A percentile compares a stretch with the other conserved stretches of the same genome.
phyloP scores from a whole-genome alignment of 2,329 filamentous ascomycete species.

The Tolypocladium sp. region DNA sequence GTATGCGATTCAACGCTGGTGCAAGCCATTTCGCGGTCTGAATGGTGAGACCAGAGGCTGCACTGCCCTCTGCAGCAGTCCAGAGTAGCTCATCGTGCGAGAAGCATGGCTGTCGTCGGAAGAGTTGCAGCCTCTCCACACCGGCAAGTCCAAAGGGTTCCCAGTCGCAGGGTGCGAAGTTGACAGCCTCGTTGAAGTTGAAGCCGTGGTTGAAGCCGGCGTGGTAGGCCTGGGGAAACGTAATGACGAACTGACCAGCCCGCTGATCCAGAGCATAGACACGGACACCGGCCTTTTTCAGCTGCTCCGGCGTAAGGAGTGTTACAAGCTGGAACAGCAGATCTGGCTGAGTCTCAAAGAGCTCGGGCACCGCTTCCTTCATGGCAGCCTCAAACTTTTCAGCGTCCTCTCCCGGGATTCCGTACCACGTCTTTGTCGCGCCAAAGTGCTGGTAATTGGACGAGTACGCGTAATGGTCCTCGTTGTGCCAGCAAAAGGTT shows the following conservation, averaged over 20 bases:
- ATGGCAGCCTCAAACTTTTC: slow-evolving; percentile 94
- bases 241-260: slow-evolving; percentile 92
- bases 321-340: slow-evolving; percentile 97
- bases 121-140: slow-evolving; percentile 77
- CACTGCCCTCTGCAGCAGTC: slow-evolving; percentile 75
- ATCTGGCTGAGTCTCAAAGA: slow-evolving; percentile 96
- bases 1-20: slow-evolving; percentile 73
- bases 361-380: slow-evolving; percentile 86
- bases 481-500: slow-evolving; percentile 98
- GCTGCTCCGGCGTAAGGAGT: slow-evolving; percentile 81
- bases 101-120: slow-evolving; percentile 89
- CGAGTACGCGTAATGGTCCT: slow-evolving; percentile 96
- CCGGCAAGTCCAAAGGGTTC: slow-evolving; percentile 83
- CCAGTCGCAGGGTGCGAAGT: slow-evolving; percentile 94
- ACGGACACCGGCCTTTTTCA: slow-evolving; percentile 84
- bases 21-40: slow-evolving; percentile 92
- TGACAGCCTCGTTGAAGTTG: slow-evolving; percentile 98
- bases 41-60: slow-evolving; percentile 57
- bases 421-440: slow-evolving; percentile 98
- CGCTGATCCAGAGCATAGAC: slow-evolving; percentile 95
- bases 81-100: slow-evolving; percentile 92
- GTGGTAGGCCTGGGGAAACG: slow-evolving; percentile 94
- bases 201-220: slow-evolving; percentile 98
- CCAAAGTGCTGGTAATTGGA: slow-evolving; percentile 98
- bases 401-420: slow-evolving; percentile 86